Base-by-base conservation (phyloP, 2,329 filamentous ascomycete species). In the Colletotrichum sp. region DNA sequence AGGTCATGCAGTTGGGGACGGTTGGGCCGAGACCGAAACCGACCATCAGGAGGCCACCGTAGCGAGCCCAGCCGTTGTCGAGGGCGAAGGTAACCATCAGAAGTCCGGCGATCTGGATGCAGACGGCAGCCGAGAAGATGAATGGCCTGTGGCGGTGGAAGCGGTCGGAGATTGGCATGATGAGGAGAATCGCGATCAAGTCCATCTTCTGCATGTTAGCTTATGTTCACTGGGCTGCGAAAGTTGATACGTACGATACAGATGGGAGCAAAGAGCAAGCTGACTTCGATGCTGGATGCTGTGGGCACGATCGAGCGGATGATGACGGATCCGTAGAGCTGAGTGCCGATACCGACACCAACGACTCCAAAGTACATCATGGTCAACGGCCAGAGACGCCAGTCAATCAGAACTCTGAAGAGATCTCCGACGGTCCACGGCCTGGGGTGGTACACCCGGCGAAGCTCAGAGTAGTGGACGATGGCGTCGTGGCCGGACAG, bases 331-430 rank as follows among this genome's bases (percentile, higher is more conserved):
- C 94, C 95, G 82, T 98, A 98, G 63, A 94, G 92, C 85, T 98
- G 95, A 1, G 95, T 96, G 60, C 95, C 96, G 77, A 98, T 98
- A 10, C 96, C 96, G 5, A 98, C 96, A 26, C 96, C 96, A 2
- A 98, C 96, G 5, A 98, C 96, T 24, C 96, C 96, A 85, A 98
- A 98, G 85, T 98, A 98, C 96, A 98, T 98, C 69, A 98, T 82
- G 2, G 93, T 90, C 78, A 98, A 85, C 2, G 96, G 96, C 94
- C 95, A 98, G 21, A 98, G 88, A 4, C 95, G 92, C 96, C 95
- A 98, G 84, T 98, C 96, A 43, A 94, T 88, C 34, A 98, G 86
- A 2, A 98, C 94, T 28, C 87, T 86, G 28, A 87, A 86, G 2
- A 98, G 87, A 79, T 98, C 95, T 70, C 87, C 91, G 77, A 94